Evolutionary conservation across 2,329 filamentous ascomycete genomes (phyloP).

Genomic region (Calonectria naviculata): DNA sequence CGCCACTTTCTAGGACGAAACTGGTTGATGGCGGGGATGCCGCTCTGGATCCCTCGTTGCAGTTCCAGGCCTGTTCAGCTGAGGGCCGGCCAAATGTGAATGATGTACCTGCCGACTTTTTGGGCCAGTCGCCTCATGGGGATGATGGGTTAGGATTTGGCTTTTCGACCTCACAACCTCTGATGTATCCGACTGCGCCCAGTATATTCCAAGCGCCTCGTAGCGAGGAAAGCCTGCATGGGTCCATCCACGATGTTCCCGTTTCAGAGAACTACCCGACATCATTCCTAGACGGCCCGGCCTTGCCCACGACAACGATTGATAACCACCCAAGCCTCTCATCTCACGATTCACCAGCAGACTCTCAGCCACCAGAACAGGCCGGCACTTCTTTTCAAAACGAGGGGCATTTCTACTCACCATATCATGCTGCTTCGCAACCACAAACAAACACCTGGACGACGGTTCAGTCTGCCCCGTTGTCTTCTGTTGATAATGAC

Average conservation of each 20-base stretch:
- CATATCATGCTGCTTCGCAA: slow-evolving; percentile 17
- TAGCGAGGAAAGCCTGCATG: slow-evolving; percentile 11
- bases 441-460: slow-evolving; percentile 26
- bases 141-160: slow-evolving; percentile 28
- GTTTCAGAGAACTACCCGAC: slow-evolving; percentile 34
- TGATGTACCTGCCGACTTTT: slow-evolving; percentile 16
- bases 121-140: slow-evolving; percentile 24
- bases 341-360: slow-evolving; percentile 14
- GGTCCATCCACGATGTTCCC: slow-evolving; percentile 14
- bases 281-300: slow-evolving; percentile 31
- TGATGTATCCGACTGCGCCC: slow-evolving; percentile 29
- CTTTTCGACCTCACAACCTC: slow-evolving; percentile 27
- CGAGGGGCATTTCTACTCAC: slow-evolving; percentile 15
- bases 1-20: slow-evolving; percentile 37
- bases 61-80: slow-evolving; percentile 15
- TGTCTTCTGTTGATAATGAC: slow-evolving; percentile 19
- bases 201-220: slow-evolving; percentile 22
- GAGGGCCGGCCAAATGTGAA: slow-evolving; percentile 15
- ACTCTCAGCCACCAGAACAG: neutral
- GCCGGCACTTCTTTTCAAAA: slow-evolving; percentile 19
- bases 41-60: slow-evolving; percentile 21
- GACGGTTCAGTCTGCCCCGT: slow-evolving; percentile 13
- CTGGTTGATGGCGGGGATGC: slow-evolving; percentile 19
- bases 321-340: slow-evolving; percentile 23
- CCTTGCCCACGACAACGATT: slow-evolving; percentile 10